Evolutionary conservation across 2,329 filamentous ascomycete species (phyloP).

Genomic region (Claviceps maximensis): DNA sequence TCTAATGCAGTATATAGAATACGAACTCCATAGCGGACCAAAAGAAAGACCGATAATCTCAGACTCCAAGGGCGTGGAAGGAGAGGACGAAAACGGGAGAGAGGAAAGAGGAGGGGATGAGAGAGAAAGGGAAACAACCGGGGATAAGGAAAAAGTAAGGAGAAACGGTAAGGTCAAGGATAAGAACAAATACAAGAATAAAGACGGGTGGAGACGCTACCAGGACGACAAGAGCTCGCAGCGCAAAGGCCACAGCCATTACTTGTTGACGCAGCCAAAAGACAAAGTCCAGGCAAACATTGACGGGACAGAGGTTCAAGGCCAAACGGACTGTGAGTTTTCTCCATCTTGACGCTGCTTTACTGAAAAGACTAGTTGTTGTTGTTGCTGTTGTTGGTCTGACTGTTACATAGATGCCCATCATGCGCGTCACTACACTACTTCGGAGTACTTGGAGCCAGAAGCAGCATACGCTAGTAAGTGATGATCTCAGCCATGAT

Average conservation of each 20-base stretch:
- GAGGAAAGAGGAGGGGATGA: background rate
- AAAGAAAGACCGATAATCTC: background rate
- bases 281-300: background rate
- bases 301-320: background rate
- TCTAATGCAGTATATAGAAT: background rate
- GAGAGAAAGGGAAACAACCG: background rate
- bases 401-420: background rate
- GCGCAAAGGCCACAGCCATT: slow-evolving; percentile 1
- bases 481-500: background rate
- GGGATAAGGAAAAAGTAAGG: background rate
- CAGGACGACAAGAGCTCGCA: background rate
- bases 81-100: background rate
- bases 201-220: background rate
- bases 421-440: background rate
- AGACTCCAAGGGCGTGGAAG: slow-evolving; percentile 1
- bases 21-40: background rate
- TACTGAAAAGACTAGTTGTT: no score
- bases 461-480: background rate
- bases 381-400: background rate
- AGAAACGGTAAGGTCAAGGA: background rate
- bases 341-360: background rate
- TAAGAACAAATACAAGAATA: background rate
- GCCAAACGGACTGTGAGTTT: background rate
- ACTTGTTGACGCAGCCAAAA: background rate
- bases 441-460: background rate